Evolutionary conservation across 257 asterid species (phyloP).

Genomic region (Solanum ahanhuiri): DNA sequence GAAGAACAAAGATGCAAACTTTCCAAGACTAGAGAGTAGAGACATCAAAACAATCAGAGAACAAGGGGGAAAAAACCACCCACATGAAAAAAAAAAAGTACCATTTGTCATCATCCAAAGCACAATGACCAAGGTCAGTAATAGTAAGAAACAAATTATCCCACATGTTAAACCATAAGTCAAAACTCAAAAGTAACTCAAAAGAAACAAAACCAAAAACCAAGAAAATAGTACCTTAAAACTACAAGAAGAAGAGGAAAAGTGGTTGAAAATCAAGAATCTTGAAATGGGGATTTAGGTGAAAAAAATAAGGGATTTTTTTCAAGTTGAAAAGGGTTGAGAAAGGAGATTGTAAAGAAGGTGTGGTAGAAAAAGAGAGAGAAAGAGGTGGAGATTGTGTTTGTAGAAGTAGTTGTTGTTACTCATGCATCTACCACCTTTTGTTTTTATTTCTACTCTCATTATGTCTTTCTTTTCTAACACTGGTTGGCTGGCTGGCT

Average conservation of each 20-base stretch:
- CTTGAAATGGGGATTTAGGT: conserved; percentile 3
- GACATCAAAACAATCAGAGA: conserved; percentile 9
- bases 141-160: neutral
- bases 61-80: neutral
- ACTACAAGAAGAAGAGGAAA: neutral
- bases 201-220: conserved; percentile 32
- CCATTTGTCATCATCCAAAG: conserved; percentile 14
- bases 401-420: conserved; percentile 21
- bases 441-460: conserved; percentile 45
- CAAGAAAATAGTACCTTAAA: conserved; percentile 5
- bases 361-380: conserved; percentile 15
- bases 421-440: conserved; percentile 99
- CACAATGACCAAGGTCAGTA: conserved; percentile 21
- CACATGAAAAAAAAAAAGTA: neutral
- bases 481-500: neutral
- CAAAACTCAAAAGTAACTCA: conserved; percentile 18
- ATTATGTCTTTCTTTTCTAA: conserved; percentile 16
- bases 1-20: neutral
- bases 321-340: neutral
- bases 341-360: conserved; percentile 1
- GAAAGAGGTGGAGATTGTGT: conserved; percentile 3
- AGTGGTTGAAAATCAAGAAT: neutral
- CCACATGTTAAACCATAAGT: neutral
- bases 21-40: conserved; percentile 1
- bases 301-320: neutral